Conservation (phyloP, 73 alveolate genomes). For the Uronychia setigera region DNA sequence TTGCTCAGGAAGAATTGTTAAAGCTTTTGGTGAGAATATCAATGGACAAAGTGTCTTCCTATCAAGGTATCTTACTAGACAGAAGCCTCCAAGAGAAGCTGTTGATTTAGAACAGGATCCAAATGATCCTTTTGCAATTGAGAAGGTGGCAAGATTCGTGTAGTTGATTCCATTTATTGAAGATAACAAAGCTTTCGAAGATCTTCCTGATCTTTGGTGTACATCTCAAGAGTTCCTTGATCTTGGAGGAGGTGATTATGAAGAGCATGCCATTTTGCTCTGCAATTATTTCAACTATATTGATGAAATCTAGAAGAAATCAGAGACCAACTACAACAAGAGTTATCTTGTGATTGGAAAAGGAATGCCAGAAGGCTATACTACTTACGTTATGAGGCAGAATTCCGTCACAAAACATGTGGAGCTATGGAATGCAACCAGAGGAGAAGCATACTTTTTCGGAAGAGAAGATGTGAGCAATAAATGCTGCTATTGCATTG, state of each 20-base stretch:
- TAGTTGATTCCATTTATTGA: constrained; percentile 96
- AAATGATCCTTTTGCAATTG: constrained; percentile 88
- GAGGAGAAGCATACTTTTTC: constrained; percentile 92
- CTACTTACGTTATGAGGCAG: constrained; percentile 96
- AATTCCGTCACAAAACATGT: constrained; percentile 77
- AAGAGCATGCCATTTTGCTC: constrained; percentile 98
- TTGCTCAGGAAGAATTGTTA: constrained; percentile 75
- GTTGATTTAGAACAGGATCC: constrained; percentile 58
- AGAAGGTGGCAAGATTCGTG: constrained; percentile 97
- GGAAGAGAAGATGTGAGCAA: constrained; percentile 77
- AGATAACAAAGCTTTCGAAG: constrained; percentile 95
- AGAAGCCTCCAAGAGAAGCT: constrained; percentile 89
- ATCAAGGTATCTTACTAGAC: constrained; percentile 87
- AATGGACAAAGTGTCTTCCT: constrained; percentile 91
- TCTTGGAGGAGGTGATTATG: constrained; percentile 98
- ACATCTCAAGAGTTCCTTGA: constrained; percentile 93
- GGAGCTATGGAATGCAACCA: constrained; percentile 96
- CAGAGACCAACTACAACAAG: constrained; percentile 55
- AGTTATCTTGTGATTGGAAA: constrained; percentile 93
- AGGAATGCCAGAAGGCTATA: constrained; percentile 99
- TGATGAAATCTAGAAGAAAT: constrained; percentile 73
- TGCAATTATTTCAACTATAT: constrained; percentile 97
- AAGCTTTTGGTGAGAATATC: constrained; percentile 92
- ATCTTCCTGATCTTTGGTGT: constrained; percentile 98
- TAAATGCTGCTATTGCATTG: constrained; percentile 74